A percentile compares a stretch with the other conserved stretches of the same genome.
Conservation (phyloP, 1,284 basidiomycete species). For the Microbotryum scabiosae region DNA sequence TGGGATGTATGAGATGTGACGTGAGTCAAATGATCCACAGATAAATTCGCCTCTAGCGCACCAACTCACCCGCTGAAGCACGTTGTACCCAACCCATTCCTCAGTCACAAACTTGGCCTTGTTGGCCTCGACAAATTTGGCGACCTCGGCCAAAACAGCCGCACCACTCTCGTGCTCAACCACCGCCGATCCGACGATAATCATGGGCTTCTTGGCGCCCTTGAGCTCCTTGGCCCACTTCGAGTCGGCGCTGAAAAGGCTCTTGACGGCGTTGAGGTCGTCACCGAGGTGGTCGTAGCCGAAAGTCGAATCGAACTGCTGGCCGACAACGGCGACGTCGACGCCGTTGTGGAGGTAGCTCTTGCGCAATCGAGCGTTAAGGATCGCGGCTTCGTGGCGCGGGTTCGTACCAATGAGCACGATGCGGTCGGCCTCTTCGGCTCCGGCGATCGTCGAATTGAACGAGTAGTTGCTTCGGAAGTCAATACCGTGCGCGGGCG, state of each 20-base stretch:
- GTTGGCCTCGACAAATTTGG: constrained; percentile 73
- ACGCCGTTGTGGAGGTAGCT: constrained; percentile 78
- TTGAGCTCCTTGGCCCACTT: constrained; percentile 79
- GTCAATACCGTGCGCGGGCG: constrained; percentile 73
- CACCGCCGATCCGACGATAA: constrained; percentile 84
- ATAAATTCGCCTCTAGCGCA: no score
- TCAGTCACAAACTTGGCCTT: constrained; percentile 66
- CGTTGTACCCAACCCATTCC: constrained; percentile 92
- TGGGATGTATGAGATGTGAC: constrained; percentile 36
- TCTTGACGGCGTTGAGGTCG: constrained; percentile 66
- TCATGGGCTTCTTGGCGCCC: constrained; percentile 82
- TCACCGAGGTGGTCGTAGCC: constrained; percentile 85
- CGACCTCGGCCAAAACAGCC: constrained; percentile 66
- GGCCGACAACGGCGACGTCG: constrained; percentile 83
- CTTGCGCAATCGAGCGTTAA: constrained; percentile 95
- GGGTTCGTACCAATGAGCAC: constrained; percentile 95
- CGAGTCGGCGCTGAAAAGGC: constrained; percentile 51
- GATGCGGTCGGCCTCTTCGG: constrained; percentile 87
- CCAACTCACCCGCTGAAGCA: constrained; percentile 71
- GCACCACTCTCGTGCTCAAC: constrained; percentile 79
- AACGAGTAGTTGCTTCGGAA: constrained; percentile 95
- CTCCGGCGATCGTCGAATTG: constrained; percentile 85
- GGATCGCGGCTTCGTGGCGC: constrained; percentile 90
- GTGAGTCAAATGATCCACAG: not conserved
- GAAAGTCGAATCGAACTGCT: constrained; percentile 84